Evolutionary conservation across 2,329 filamentous ascomycete species (phyloP), one percentile per base, ranked within the genome.

Genomic region (Dothidotthia symphoricarpi): DNA sequence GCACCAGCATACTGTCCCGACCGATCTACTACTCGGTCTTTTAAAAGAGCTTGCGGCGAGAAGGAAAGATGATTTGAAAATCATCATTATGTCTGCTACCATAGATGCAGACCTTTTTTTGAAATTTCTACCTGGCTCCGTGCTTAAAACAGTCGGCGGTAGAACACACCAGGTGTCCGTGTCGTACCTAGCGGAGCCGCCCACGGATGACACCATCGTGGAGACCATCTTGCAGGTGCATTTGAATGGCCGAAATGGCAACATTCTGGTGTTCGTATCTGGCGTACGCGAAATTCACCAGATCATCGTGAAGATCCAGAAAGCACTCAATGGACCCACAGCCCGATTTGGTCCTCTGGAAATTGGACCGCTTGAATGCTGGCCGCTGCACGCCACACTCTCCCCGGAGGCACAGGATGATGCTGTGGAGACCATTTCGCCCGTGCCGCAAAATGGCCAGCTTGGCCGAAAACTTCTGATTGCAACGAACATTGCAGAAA

Each of bases 191-290:
- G 26, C 26, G 26, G 26, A 28, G 26, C 26, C 26, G n/a, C 26
- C 26, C 26, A 28, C 26, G 26, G 26, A 28, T 14, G 26, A 28
- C 26, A 28, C 26, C 26, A 28, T 28, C 26, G 26, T 28, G 26
- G 26, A 28, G 26, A 28, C 26, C 26, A 28, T 28, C 26, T 28
- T 28, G 26, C 26, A 28, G 26, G 26, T 28, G 26, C 26, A 28
- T 28, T 28, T 28, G 26, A 28, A 11, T 13, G 26, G 26, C 26
- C 26, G 26, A 28, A 13, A 28, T 28, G 26, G 26, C 26, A 28
- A 28, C 26, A 28, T 28, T 28, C 12, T 28, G 26, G 26, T 28
- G 26, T 28, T 28, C 26, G 26, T 28, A 28, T 28, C 26, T 28
- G 26, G 26, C 26, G 26, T 28, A 28, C 26, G 26, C 26, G 26